phyloP scores from a whole-genome alignment of 352 stramenopile species.

The Plasmopara muralis region DNA sequence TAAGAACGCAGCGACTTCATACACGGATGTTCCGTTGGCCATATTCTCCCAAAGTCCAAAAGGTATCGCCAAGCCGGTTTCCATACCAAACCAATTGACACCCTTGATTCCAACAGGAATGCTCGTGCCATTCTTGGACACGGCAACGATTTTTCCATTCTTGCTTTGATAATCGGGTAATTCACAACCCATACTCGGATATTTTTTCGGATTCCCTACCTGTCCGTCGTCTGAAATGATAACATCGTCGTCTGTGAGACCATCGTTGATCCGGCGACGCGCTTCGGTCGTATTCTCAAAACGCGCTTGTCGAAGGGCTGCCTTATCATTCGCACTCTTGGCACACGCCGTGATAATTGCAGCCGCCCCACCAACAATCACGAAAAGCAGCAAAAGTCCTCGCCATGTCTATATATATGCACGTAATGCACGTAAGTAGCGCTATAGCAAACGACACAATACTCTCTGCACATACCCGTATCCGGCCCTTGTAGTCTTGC shows the following conservation, averaged over 20 bases:
- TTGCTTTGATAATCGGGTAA: slow-evolving; percentile 57
- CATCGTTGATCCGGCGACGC: slow-evolving; percentile 33
- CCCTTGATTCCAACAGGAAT: slow-evolving; percentile 48
- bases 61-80: slow-evolving; percentile 40
- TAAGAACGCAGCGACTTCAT: slow-evolving; percentile 54
- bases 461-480: slow-evolving; percentile 23
- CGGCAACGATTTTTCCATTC: slow-evolving; percentile 34
- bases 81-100: slow-evolving; percentile 73
- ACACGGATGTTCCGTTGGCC: slow-evolving; percentile 65
- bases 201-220: slow-evolving; percentile 43
- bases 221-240: slow-evolving; percentile 43
- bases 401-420: slow-evolving; percentile 36
- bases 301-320: slow-evolving; percentile 10
- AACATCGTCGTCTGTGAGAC: slow-evolving; percentile 19
- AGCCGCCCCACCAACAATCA: slow-evolving; percentile 32
- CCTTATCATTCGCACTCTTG: slow-evolving; percentile 19
- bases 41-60: slow-evolving; percentile 73
- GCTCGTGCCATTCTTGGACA: slow-evolving; percentile 46
- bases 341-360: slow-evolving; percentile 42
- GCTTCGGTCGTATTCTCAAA: slow-evolving; percentile 25
- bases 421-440: slow-evolving; percentile 1
- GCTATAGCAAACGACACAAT: not conserved
- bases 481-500: slow-evolving; percentile 66
- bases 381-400: slow-evolving; percentile 40
- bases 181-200: slow-evolving; percentile 40